Conservation (phyloP, 805 yeast genomes). For the Saturnispora kantuleensis region DNA sequence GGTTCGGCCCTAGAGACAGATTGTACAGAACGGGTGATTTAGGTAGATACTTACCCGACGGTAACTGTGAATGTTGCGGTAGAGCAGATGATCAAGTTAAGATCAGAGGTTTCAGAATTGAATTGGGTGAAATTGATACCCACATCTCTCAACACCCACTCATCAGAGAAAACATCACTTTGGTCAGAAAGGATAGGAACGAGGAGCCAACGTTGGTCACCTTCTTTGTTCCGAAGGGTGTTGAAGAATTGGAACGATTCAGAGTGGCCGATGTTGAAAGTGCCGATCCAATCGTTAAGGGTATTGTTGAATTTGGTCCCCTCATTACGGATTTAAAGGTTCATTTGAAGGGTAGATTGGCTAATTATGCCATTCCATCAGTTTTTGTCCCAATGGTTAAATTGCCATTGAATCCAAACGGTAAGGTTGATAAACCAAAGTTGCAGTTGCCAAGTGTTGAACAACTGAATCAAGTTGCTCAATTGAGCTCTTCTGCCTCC, state of each 20-base stretch:
- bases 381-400: conserved; percentile 78
- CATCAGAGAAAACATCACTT: conserved; percentile 86
- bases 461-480: conserved; percentile 70
- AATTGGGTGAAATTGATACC: conserved; percentile 96
- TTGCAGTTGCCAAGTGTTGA: conserved; percentile 89
- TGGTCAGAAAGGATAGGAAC: conserved; percentile 84
- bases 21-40: conserved; percentile 95
- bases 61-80: conserved; percentile 96
- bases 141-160: conserved; percentile 88
- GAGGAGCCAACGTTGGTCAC: conserved; percentile 89
- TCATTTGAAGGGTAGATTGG: conserved; percentile 81
- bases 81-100: conserved; percentile 99
- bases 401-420: conserved; percentile 94
- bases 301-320: conserved; percentile 65
- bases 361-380: conserved; percentile 89
- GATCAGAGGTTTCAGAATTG: conserved; percentile 97
- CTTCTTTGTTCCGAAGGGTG: conserved; percentile 70
- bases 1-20: conserved; percentile 94
- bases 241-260: conserved; percentile 36
- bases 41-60: conserved; percentile 94
- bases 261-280: conserved; percentile 41
- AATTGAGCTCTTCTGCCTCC: conserved; percentile 32
- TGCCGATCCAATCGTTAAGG: conserved; percentile 62
- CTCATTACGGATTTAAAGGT: conserved; percentile 72
- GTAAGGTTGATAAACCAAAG: conserved; percentile 96